phyloP scores from a whole-genome alignment of 495 filamentous ascomycete genomes.

The Podospora pseudoanserina region DNA sequence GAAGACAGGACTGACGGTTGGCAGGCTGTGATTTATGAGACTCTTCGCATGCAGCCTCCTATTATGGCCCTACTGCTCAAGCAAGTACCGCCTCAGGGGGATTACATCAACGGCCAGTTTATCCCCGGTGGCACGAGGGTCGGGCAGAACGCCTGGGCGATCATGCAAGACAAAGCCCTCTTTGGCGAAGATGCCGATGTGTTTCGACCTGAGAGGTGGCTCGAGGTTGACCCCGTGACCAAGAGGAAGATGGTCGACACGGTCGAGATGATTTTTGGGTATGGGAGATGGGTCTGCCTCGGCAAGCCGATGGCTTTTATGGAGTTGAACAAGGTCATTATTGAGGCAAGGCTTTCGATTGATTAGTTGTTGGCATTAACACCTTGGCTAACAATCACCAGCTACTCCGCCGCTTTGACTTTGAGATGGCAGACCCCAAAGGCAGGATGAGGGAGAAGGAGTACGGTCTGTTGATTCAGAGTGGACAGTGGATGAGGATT shows the following conservation, averaged over 20 bases:
- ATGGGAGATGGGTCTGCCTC: conserved; percentile 36
- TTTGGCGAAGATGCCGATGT: conserved; percentile 45
- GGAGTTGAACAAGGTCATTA: conserved; percentile 49
- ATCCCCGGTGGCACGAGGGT: conserved; percentile 53
- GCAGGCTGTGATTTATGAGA: conserved; percentile 49
- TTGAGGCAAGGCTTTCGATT: conserved; percentile 40
- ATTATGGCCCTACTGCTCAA: conserved; percentile 36
- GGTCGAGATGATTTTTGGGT: conserved; percentile 30
- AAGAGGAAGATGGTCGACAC: conserved; percentile 32
- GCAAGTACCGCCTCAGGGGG: conserved; percentile 50
- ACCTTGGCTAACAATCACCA: not conserved
- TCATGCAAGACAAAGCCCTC: conserved; percentile 34
- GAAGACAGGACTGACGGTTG: not conserved
- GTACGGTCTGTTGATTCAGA: conserved; percentile 8
- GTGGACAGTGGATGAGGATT: conserved; percentile 12
- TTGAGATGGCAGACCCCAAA: conserved; percentile 41
- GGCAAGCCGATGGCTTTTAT: conserved; percentile 36
- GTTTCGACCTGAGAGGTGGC: conserved; percentile 54
- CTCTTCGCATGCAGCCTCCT: conserved; percentile 45
- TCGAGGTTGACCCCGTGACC: conserved; percentile 35
- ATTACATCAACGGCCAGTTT: conserved; percentile 44
- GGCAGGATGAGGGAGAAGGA: conserved; percentile 31
- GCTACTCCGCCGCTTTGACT: conserved; percentile 42
- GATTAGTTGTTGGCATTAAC: not conserved
- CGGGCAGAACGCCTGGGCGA: conserved; percentile 43